These are phyloP conservation scores for Rasamsonia emersonii DNA, from an alignment of 2,329 filamentous ascomycete genomes.

Conservation along the genomic window DNA sequence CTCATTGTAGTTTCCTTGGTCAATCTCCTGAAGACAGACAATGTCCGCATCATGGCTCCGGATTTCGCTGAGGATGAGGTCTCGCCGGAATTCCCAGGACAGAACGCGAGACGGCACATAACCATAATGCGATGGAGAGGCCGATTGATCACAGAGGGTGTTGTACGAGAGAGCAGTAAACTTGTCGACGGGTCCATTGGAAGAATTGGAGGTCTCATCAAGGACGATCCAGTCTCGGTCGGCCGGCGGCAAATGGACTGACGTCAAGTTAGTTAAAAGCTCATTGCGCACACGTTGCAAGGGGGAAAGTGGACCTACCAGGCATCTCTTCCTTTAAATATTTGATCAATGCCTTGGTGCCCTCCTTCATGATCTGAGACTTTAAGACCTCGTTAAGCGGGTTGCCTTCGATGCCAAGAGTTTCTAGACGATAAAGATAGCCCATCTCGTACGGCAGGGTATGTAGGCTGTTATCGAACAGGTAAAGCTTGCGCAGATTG, in stretches of 20 bases:
- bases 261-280: conserved; percentile 7
- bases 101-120: conserved; percentile 79
- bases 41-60: conserved; percentile 75
- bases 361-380: conserved; percentile 74
- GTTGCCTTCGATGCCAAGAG: conserved; percentile 88
- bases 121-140: conserved; percentile 74
- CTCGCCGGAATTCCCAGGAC: conserved; percentile 76
- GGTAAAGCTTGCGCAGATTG: conserved; percentile 71
- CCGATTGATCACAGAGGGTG: conserved; percentile 88
- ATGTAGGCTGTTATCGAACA: conserved; percentile 85
- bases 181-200: conserved; percentile 51
- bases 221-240: conserved; percentile 74
- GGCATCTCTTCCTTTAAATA: conserved; percentile 76
- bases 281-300: conserved; percentile 16
- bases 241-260: conserved; percentile 68
- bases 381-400: conserved; percentile 69
- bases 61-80: conserved; percentile 76
- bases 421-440: conserved; percentile 77
- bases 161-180: conserved; percentile 91
- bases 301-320: conserved; percentile 48
- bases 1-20: conserved; percentile 82
- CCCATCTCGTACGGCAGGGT: conserved; percentile 80
- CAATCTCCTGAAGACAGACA: conserved; percentile 87
- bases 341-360: conserved; percentile 76
- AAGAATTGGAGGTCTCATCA: conserved; percentile 40